These are phyloP conservation scores for Apiospora marii DNA, from an alignment of 2,329 filamentous ascomycete species.

Conservation along the genomic window DNA sequence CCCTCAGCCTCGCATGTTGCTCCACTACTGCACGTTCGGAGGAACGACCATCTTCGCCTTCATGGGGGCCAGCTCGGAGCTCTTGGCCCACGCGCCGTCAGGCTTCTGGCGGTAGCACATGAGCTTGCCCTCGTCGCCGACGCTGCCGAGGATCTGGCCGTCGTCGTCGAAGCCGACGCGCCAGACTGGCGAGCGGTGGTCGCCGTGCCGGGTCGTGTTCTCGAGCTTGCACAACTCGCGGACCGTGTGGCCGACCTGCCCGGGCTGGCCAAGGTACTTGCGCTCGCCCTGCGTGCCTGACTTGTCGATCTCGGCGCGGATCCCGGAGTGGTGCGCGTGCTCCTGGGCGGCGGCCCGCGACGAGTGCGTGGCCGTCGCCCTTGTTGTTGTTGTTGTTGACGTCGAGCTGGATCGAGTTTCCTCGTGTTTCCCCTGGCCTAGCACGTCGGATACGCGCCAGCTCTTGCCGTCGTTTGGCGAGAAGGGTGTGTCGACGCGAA, in stretches of 20 bases:
- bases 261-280: conserved; percentile 64
- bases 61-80: conserved; percentile 65
- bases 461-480: conserved; percentile 55
- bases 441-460: conserved; percentile 57
- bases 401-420: conserved; percentile 34
- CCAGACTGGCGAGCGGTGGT: conserved; percentile 77
- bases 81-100: conserved; percentile 65
- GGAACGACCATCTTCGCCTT: conserved; percentile 61
- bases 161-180: conserved; percentile 74
- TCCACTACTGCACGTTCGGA: conserved; percentile 31
- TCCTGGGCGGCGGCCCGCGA: background rate
- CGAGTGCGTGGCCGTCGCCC: background rate
- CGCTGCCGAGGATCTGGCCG: conserved; percentile 77
- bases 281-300: conserved; percentile 56
- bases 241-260: conserved; percentile 69
- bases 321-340: conserved; percentile 53
- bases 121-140: conserved; percentile 77
- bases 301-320: conserved; percentile 62
- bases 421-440: conserved; percentile 46
- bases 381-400: background rate
- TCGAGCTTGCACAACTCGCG: conserved; percentile 73
- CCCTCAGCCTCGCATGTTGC: background rate
- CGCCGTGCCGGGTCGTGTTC: conserved; percentile 70
- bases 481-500: conserved; percentile 73
- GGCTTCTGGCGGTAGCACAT: conserved; percentile 68